Base-by-base conservation (phyloP, 116 monocot genomes). In the Iris pallida region DNA sequence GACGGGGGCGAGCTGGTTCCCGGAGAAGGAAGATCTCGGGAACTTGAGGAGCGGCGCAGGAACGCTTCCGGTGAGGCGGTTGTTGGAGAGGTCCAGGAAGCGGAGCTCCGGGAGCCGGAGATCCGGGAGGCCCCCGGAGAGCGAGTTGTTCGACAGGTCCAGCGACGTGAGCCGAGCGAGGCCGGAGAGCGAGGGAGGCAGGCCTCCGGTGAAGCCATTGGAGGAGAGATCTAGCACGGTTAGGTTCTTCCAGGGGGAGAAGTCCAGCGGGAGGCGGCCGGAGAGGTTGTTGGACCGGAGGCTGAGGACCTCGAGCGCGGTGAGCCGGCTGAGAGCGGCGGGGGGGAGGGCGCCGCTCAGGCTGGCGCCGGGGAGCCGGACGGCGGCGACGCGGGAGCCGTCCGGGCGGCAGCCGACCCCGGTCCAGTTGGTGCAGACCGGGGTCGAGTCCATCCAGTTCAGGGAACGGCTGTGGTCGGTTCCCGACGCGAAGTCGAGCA, bases 161-260 rank as follows among this genome's bases (percentile, higher is more conserved):
- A 74, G 51, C 44, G 66, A 66, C 7, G 47, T 41, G 55, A 74
- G 30, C 16, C 66, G 18, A 10, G 49, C 58, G 42, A 74, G 66
- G 3, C 66, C 66, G 59, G 57, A 66, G 7, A 74, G 4, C 0
- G 16, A 45, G 8, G 10, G 47, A 4, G 74, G 49, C 7, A 66
- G 57, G 42, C 8, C 20, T 2, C 74, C 74, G 30, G 30, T 81
- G 61, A 94, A 89, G 42, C 15, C 30, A 44, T 94, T 94, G 70
- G 42, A 80, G 11, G 90, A 81, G 47, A 81, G 76, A 76, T 81
- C 81, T 14, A 81, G 43, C 10, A 62, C 56, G 1, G 81, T 72
- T 4, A 81, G 72, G 19, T 81, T 76, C 68, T 72, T 72, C 72
- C 76, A 76, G n/a, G 18, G 19, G 0, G 81, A 81, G 62, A 81